A percentile compares a stretch with the other conserved stretches of the same genome.
phyloP scores from a whole-genome alignment of 805 yeast genomes.

The Nakazawaea laoshanensis region DNA sequence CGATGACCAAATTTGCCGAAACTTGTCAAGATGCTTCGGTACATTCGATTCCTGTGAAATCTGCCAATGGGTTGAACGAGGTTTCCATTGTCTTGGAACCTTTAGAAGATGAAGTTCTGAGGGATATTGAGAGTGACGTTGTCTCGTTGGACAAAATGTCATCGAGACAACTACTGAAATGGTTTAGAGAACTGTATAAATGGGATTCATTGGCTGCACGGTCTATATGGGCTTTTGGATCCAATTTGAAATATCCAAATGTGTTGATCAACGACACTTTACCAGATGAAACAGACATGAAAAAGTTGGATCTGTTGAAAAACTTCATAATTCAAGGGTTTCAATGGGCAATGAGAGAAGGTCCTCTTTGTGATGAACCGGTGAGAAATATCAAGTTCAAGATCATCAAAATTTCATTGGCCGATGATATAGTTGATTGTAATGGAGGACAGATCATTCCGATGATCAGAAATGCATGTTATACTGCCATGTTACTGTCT shows the following conservation, averaged over 20 bases:
- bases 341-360: conserved; percentile 74
- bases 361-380: conserved; percentile 89
- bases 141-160: conserved; percentile 16
- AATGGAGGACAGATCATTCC: conserved; percentile 72
- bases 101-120: conserved; percentile 41
- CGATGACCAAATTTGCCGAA: conserved; percentile 73
- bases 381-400: conserved; percentile 63
- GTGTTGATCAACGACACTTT: conserved; percentile 65
- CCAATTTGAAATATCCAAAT: conserved; percentile 43
- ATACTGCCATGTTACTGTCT: conserved; percentile 71
- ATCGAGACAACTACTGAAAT: conserved; percentile 38
- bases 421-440: conserved; percentile 37
- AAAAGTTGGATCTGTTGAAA: conserved; percentile 32
- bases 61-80: conserved; percentile 44
- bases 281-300: conserved; percentile 59
- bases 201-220: conserved; percentile 86
- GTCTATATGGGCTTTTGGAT: conserved; percentile 73
- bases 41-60: conserved; percentile 54
- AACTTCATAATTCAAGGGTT: conserved; percentile 69
- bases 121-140: conserved; percentile 46
- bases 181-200: conserved; percentile 45
- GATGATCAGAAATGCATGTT: conserved; percentile 76
- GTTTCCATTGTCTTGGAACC: conserved; percentile 77
- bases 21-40: conserved; percentile 60
- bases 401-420: conserved; percentile 51